Base-by-base conservation (phyloP, 805 yeast genomes). In the Lachancea thermotolerans region DNA sequence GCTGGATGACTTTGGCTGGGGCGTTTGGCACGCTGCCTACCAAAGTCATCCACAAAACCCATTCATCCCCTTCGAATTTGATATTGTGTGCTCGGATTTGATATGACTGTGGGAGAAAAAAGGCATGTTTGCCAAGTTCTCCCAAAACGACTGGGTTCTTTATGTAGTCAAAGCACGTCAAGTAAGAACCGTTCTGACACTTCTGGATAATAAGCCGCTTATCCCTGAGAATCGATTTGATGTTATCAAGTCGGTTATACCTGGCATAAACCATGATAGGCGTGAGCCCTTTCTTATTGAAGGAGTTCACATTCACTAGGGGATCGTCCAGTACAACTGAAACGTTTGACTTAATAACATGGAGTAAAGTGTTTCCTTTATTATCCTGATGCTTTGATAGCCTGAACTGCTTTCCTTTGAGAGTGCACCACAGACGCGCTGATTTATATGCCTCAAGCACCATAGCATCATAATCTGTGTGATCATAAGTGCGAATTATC, bases 401-500 rank as follows among this genome's bases (percentile, higher is more conserved):
- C 48, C 75, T 68, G 40, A 80, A 69, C 1, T 43, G 37, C 3
- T 57, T 54, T 2, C 52, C 45, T 28, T 65, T 60, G 0, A 40
- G 45, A 5, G 36, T 25, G 45, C 75, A 75, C 75, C 81, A 77
- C 18, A 58, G 51, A 2, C 56, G 50, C 0, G 76, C 78, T 12
- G 71, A 65, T 1, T 57, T 50, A 43, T 83, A 71, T 0, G 79
- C 77, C 10, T 57, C 62, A 14, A 52, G 40, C 4, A 86, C 64
- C 53, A 86, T 57, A 2, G 57, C 56, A 2, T 68, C 58, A 60
- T 89, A 90, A 30, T 78, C 63, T 0, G 76, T 66, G 51, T 85
- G 89, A 59, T 89, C 96, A 62, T 90, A 90, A 51, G 89, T 79
- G 44, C 96, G 67, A 51, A 87, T 79, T 2, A 86, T 64, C 2